These are phyloP conservation scores for Fusarium veterinarium DNA, from an alignment of 2,329 filamentous ascomycete genomes.

Conservation along the genomic window DNA sequence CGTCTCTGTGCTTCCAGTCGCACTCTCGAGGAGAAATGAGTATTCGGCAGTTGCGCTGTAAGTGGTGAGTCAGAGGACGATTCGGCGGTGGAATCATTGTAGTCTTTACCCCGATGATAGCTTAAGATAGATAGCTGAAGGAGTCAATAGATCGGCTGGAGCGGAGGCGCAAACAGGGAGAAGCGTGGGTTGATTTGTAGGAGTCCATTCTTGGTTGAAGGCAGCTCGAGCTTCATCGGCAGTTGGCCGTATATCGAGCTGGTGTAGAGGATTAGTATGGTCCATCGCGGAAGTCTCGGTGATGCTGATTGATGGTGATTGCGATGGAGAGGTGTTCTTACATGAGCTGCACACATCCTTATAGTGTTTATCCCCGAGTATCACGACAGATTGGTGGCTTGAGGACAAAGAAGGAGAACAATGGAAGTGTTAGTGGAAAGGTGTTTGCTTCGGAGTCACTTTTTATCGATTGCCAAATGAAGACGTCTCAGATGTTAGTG, in stretches of 20 bases:
- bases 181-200: constrained; percentile 67
- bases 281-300: constrained; percentile 3
- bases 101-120: constrained; percentile 56
- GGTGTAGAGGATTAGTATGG: constrained; percentile 11
- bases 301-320: not conserved
- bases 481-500: constrained; percentile 29
- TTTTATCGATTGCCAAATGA: constrained; percentile 30
- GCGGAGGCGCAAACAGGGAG: constrained; percentile 87
- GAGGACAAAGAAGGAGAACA: constrained; percentile 24
- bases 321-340: constrained; percentile 5
- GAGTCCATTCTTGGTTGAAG: constrained; percentile 41
- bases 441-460: constrained; percentile 34
- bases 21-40: constrained; percentile 96
- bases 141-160: constrained; percentile 91
- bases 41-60: constrained; percentile 68
- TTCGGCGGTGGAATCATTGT: not conserved
- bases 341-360: constrained; percentile 44
- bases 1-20: constrained; percentile 81
- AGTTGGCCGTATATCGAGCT: constrained; percentile 46
- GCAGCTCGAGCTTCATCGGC: constrained; percentile 45
- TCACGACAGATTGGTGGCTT: not conserved
- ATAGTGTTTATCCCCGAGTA: not conserved
- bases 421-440: constrained; percentile 8
- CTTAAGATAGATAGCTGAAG: constrained; percentile 95
- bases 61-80: constrained; percentile 33